Base-by-base conservation (phyloP, 139 green algal species). In the Haematococcus lacustris region DNA sequence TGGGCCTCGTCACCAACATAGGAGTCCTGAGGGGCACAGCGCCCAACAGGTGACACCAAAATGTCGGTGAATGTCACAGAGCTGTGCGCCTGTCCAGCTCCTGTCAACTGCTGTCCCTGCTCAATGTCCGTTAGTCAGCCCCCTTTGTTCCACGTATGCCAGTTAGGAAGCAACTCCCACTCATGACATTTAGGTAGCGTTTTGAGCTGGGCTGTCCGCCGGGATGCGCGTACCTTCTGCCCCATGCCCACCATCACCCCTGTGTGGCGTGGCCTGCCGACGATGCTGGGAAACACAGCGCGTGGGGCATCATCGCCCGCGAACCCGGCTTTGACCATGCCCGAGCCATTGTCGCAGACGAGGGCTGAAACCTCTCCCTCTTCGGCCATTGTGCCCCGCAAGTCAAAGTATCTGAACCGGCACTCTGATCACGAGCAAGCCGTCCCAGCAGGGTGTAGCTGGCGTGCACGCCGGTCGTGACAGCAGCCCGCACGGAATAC, bases 1-100 rank as follows among this genome's bases (percentile, higher is more conserved):
- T 98, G 92, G 0, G 95, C 95, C 88, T 99, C 95, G 64, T 98
- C 95, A 30, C 95, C 95, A 7, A 98, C 93, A 75, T 98, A 99
- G 0, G 86, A 89, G 74, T 98, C 95, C 91, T 98, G 77, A 30
- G n/a, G n/a, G n/a, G n/a, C n/a, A n/a, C n/a, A n/a, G n/a, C n/a
- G n/a, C n/a, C n/a, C n/a, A n/a, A n/a, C n/a, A n/a, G n/a, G n/a
- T n/a, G n/a, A n/a, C n/a, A n/a, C n/a, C n/a, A n/a, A n/a, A n/a
- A n/a, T n/a, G n/a, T n/a, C n/a, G n/a, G n/a, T n/a, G n/a, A n/a
- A n/a, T n/a, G n/a, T n/a, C n/a, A n/a, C n/a, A n/a, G n/a, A n/a
- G n/a, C n/a, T n/a, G n/a, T n/a, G n/a, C n/a, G n/a, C n/a, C 23
- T 38, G 26, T 38, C 28, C 25, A 65, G 32, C 5, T 33, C 21